Evolutionary conservation across 306 rosid genomes (phyloP), one percentile per base, ranked within the genome.

Genomic region (Medicago lupulina): DNA sequence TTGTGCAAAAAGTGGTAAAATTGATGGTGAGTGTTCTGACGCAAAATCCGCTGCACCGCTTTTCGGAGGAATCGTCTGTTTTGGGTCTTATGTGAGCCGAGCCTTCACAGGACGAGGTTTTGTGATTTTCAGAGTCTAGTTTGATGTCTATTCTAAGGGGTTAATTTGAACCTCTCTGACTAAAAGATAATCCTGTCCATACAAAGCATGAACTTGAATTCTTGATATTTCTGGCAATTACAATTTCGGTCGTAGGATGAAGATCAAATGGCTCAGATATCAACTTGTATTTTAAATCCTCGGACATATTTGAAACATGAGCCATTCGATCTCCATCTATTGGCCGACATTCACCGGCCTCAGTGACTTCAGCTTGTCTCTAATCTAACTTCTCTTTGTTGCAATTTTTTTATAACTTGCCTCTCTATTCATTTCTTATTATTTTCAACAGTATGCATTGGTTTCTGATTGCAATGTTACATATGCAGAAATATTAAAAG

Each of bases 401-500:
- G 67, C 51, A 9, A 10, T 5, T 49, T 49, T 18, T 18, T 31
- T 34, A 18, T 68, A 9, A 55, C 5, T 71, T 38, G 25, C 64
- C 75, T 70, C 62, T 44, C 36, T 2, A 17, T 43, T 64, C 10
- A n/a, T 67, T 50, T 46, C 18, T 39, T 66, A 38, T 77, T 63
- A 43, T 77, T 58, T 83, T 47, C 19, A n/a, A 44, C 31, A 41
- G 55, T 21, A 40, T 69, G 46, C 69, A 28, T 59, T 17, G 47
- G 9, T 79, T 86, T 67, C 88, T 83, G 58, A 84, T 69, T 68
- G 53, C 46, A 70, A 19, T 86, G 76, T 58, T 83, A 60, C 58
- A 43, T 31, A 2, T 77, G 96, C 93, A 95, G 99, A 95, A 86
- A 95, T 95, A 79, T 82, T 95, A 65, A 89, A 93, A 72, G 97